These are phyloP conservation scores for Capronia coronata DNA, from an alignment of 2,329 filamentous ascomycete species.

Conservation along the genomic window DNA sequence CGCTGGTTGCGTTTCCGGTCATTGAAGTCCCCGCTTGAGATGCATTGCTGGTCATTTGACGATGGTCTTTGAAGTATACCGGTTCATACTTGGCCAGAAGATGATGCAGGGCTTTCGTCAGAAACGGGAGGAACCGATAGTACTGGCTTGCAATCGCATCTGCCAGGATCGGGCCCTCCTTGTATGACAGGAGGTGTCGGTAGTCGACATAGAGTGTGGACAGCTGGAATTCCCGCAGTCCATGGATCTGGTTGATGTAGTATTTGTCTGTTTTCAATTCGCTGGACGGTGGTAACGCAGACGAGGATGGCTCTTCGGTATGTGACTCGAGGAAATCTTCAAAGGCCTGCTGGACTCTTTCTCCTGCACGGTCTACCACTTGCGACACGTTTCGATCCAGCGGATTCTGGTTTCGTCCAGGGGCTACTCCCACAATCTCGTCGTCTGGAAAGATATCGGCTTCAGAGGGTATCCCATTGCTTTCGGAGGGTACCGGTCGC, in stretches of 20 bases:
- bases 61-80: constrained; percentile 86
- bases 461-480: constrained; percentile 50
- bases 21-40: constrained; percentile 62
- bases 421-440: constrained; percentile 50
- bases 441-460: constrained; percentile 56
- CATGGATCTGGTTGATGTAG: constrained; percentile 61
- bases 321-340: constrained; percentile 59
- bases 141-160: constrained; percentile 84
- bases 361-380: constrained; percentile 55
- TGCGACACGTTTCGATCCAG: constrained; percentile 49
- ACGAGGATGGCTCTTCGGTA: constrained; percentile 51
- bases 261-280: constrained; percentile 56
- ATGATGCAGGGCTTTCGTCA: constrained; percentile 81
- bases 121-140: constrained; percentile 89
- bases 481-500: constrained; percentile 43
- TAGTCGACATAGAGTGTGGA: constrained; percentile 63
- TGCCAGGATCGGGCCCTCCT: constrained; percentile 57
- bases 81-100: constrained; percentile 93
- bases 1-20: constrained; percentile 51
- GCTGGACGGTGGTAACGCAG: constrained; percentile 48
- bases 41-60: constrained; percentile 71
- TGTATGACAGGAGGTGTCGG: constrained; percentile 76
- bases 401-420: constrained; percentile 45
- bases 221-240: constrained; percentile 54
- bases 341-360: constrained; percentile 57